phyloP scores from a whole-genome alignment of 225 moss, liverwort and hornwort species.

The Polytrichum commune region DNA sequence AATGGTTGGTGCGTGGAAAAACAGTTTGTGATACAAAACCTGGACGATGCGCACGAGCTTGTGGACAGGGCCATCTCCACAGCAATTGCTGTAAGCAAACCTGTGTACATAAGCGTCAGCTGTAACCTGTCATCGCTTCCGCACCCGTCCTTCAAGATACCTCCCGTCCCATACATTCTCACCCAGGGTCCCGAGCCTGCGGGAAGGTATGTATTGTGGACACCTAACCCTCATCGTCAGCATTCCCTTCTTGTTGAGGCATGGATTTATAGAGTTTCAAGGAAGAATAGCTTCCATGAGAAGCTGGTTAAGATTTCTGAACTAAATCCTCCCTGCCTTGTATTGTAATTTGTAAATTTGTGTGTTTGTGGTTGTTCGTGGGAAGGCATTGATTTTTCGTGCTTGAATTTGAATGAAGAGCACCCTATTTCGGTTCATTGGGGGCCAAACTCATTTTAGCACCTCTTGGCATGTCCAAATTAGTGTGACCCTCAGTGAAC shows the following conservation, averaged over 20 bases:
- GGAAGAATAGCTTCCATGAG: neutral
- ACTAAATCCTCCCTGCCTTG: neutral
- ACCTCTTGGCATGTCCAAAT: no score
- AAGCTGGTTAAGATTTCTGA: neutral
- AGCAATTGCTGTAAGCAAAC: constrained; percentile 56
- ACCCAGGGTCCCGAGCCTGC: constrained; percentile 7
- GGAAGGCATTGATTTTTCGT: neutral
- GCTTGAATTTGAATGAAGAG: no score
- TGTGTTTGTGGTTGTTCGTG: neutral
- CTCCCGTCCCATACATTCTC: constrained; percentile 46
- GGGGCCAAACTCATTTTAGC: no score
- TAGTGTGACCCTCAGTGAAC: no score
- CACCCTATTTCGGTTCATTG: no score
- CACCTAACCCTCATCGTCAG: neutral
- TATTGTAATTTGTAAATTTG: neutral
- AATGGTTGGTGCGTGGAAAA: neutral
- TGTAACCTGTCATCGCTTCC: constrained; percentile 62
- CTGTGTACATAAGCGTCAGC: constrained; percentile 70
- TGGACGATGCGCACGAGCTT: constrained; percentile 53
- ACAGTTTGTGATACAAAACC: constrained; percentile 18
- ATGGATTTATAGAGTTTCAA: neutral
- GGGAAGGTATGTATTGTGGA: constrained; percentile 7
- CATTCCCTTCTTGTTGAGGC: neutral
- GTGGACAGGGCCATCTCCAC: constrained; percentile 55
- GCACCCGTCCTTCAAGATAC: constrained; percentile 41